phyloP scores from a whole-genome alignment of 257 asterid species.

The Jaltomata sinuosa region DNA sequence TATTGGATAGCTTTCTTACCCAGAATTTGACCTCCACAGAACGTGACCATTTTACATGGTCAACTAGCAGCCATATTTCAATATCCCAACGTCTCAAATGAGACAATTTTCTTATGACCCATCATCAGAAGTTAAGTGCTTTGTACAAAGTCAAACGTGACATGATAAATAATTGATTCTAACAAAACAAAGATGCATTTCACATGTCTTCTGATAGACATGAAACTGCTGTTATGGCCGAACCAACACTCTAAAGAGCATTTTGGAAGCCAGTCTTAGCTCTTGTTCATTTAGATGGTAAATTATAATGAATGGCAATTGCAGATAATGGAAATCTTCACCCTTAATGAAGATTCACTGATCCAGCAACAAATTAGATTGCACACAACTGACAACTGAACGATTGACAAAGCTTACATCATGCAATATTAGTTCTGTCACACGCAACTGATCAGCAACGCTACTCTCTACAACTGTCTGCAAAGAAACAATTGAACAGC shows the following conservation, averaged over 20 bases:
- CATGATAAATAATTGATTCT: not conserved
- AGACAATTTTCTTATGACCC: not conserved
- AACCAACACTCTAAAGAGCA: not conserved
- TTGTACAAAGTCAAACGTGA: not conserved
- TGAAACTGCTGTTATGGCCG: not conserved
- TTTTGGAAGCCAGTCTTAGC: not conserved
- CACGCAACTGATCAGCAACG: constrained; percentile 75
- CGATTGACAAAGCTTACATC: constrained; percentile 45
- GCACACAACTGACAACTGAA: constrained; percentile 28
- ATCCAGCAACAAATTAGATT: not conserved
- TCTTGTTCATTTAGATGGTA: not conserved
- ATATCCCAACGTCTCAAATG: not conserved
- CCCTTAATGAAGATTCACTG: not conserved
- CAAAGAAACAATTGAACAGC: constrained; percentile 20
- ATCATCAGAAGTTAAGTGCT: not conserved
- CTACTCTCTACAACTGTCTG: constrained; percentile 82
- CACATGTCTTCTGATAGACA: not conserved
- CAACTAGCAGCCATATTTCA: not conserved
- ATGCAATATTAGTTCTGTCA: constrained; percentile 68
- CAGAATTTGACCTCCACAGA: not conserved
- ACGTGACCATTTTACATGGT: not conserved
- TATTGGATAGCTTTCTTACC: not conserved
- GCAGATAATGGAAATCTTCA: not conserved
- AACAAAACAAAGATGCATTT: not conserved
- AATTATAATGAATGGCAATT: not conserved